These are phyloP conservation scores for Didymella pomorum DNA, from an alignment of 2,329 filamentous ascomycete species.

Conservation along the genomic window DNA sequence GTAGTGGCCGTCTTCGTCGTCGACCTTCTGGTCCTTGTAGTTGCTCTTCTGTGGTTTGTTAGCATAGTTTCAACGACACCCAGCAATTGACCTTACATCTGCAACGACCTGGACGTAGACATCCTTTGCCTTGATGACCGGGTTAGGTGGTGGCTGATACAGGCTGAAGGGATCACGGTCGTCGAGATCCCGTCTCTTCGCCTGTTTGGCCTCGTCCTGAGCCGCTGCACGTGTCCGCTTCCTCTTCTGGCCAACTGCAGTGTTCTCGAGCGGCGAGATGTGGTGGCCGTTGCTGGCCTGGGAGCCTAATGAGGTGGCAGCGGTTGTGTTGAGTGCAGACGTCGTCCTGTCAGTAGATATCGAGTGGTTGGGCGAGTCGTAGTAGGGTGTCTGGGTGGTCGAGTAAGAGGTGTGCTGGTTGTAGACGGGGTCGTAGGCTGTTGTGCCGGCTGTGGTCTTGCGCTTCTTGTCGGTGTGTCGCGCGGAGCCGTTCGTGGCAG, in stretches of 20 bases:
- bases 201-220: slow-evolving; percentile 77
- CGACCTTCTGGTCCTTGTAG: slow-evolving; percentile 73
- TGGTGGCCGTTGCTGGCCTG: slow-evolving; percentile 67
- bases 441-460: slow-evolving; percentile 67
- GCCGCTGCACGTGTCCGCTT: slow-evolving; percentile 85
- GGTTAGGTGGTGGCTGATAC: slow-evolving; percentile 87
- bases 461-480: slow-evolving; percentile 75
- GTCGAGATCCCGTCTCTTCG: slow-evolving; percentile 72
- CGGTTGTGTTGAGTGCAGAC: slow-evolving; percentile 82
- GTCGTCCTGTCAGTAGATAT: slow-evolving; percentile 84
- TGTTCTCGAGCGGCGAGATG: slow-evolving; percentile 67
- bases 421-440: slow-evolving; percentile 73
- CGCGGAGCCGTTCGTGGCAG: slow-evolving; percentile 53
- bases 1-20: slow-evolving; percentile 97
- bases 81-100: slow-evolving; percentile 60
- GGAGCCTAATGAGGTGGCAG: slow-evolving; percentile 84
- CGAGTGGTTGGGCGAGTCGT: slow-evolving; percentile 73
- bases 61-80: slow-evolving; percentile 26
- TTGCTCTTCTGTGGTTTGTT: slow-evolving; percentile 53
- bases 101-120: slow-evolving; percentile 65
- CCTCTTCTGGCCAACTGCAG: slow-evolving; percentile 81
- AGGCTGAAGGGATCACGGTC: slow-evolving; percentile 75
- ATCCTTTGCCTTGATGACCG: slow-evolving; percentile 84
- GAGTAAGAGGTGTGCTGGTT: slow-evolving; percentile 76
- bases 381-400: slow-evolving; percentile 74